phyloP scores from a whole-genome alignment of 108 stramenopile species.

The Cyclotella choctawhatcheeana region DNA sequence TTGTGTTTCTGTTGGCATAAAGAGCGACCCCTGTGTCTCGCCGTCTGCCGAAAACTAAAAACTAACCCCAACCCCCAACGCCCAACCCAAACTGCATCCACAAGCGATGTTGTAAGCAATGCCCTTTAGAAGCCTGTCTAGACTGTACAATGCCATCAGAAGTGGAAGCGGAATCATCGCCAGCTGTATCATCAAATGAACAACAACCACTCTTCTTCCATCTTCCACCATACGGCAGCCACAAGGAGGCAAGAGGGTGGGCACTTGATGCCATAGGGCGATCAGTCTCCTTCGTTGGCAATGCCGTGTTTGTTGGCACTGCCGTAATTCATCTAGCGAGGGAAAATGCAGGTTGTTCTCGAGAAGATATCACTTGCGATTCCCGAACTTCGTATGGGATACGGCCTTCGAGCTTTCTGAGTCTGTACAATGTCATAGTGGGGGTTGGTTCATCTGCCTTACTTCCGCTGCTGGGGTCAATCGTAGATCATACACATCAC shows the following conservation, averaged over 20 bases:
- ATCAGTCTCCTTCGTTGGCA: constrained; percentile 54
- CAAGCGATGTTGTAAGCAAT: too few relatives aligned
- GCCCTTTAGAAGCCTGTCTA: too few relatives aligned
- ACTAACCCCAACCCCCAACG: too few relatives aligned
- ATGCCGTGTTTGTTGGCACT: constrained; percentile 70
- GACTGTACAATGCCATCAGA: too few relatives aligned
- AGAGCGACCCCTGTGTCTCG: too few relatives aligned
- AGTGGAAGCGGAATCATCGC: too few relatives aligned
- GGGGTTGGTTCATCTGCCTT: constrained; percentile 54
- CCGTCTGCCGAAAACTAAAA: too few relatives aligned
- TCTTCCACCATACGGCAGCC: constrained; percentile 45
- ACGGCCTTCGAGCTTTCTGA: constrained; percentile 76
- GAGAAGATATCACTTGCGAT: constrained; percentile 60
- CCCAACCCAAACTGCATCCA: too few relatives aligned
- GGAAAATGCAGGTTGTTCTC: constrained; percentile 61
- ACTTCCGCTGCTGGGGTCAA: constrained; percentile 74
- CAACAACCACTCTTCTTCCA: constrained; percentile 28
- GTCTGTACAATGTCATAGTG: constrained; percentile 66
- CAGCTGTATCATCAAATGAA: not conserved
- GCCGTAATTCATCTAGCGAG: constrained; percentile 71
- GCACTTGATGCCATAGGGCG: constrained; percentile 60
- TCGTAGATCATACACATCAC: constrained; percentile 75
- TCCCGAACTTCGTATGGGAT: constrained; percentile 60
- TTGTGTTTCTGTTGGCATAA: too few relatives aligned
- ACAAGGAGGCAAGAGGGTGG: constrained; percentile 73